Conservation (phyloP, 108 stramenopile species). For the Cyclotella baltica region DNA sequence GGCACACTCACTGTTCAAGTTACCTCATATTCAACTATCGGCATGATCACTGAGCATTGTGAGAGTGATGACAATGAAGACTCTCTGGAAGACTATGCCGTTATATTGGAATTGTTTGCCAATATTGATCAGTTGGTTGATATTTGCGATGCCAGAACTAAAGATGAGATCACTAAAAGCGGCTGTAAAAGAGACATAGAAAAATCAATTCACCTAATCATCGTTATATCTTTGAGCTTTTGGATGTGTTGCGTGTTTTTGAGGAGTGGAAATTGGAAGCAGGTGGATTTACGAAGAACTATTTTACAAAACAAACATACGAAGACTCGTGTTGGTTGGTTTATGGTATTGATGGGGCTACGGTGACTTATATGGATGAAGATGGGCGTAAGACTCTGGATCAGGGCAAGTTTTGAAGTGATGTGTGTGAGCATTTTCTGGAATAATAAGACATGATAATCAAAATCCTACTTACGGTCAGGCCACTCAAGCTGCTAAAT, state of each 20-base stretch:
- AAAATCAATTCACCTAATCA: neutral
- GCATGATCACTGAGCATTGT: neutral
- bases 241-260: neutral
- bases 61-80: neutral
- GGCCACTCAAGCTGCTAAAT: no score
- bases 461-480: no score
- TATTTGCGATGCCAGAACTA: neutral
- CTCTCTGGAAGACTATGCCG: neutral
- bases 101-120: neutral
- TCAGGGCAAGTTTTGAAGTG: no score
- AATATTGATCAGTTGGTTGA: slow-evolving; percentile 2
- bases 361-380: no score
- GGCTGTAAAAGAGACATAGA: neutral
- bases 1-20: neutral
- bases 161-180: neutral
- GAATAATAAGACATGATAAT: no score
- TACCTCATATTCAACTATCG: neutral
- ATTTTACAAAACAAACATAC: no score
- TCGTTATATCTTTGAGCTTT: neutral
- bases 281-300: no score
- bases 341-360: no score
- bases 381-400: no score
- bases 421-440: no score
- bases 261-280: no score
- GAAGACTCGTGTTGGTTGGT: no score